Conservation (phyloP, 805 yeast species). For the Saturnispora kantuleensis region DNA sequence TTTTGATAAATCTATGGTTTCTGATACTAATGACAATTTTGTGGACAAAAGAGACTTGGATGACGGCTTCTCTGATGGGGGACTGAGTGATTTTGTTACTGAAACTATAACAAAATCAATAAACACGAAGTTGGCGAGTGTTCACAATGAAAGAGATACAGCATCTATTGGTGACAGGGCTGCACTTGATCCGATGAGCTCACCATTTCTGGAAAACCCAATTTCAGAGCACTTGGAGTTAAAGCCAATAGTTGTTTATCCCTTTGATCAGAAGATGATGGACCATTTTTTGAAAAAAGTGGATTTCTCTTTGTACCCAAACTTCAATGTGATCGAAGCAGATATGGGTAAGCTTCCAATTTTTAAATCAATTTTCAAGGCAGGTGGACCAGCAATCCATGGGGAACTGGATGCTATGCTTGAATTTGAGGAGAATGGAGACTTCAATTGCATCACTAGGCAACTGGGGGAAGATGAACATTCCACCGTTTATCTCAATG, state of each 20-base stretch:
- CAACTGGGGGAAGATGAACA: constrained; percentile 75
- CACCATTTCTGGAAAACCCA: constrained; percentile 37
- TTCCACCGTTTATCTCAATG: constrained; percentile 68
- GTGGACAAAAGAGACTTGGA: constrained; percentile 1
- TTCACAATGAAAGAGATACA: constrained; percentile 16
- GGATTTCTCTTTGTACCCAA: constrained; percentile 21
- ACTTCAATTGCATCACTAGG: constrained; percentile 37
- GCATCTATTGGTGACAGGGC: background rate
- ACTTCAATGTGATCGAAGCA: constrained; percentile 13
- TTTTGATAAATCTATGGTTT: constrained; percentile 47
- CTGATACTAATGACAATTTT: background rate
- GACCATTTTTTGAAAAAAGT: constrained; percentile 1
- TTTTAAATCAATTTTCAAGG: constrained; percentile 16
- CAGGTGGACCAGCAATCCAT: constrained; percentile 18
- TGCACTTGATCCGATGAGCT: constrained; percentile 28
- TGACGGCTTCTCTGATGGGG: constrained; percentile 13
- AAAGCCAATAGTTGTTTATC: constrained; percentile 14
- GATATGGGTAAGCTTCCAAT: constrained; percentile 11
- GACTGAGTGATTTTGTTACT: constrained; percentile 33
- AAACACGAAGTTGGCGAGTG: constrained; percentile 16
- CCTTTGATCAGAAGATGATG: constrained; percentile 37
- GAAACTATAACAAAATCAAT: constrained; percentile 33
- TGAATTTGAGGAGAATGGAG: constrained; percentile 29
- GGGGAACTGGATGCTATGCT: constrained; percentile 32
- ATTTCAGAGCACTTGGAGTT: background rate